A percentile compares a stretch with the other conserved stretches of the same genome.
phyloP scores from a whole-genome alignment of 2,329 filamentous ascomycete genomes.

The Aspergillus melleus region DNA sequence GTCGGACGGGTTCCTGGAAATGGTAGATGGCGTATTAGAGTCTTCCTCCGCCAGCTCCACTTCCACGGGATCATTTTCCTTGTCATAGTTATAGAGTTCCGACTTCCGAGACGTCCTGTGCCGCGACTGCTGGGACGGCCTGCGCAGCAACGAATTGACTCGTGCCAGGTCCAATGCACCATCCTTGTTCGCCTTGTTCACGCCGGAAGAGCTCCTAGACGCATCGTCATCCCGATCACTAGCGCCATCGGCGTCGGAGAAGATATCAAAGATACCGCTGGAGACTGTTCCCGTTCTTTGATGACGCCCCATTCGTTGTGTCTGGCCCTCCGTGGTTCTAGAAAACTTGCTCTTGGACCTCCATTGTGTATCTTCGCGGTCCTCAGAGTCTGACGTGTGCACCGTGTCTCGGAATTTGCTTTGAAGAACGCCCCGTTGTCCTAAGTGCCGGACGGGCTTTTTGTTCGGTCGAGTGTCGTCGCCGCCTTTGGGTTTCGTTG shows the following conservation, averaged over 20 bases:
- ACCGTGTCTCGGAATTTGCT: background rate
- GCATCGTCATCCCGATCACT: slow-evolving; percentile 17
- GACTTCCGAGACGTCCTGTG: slow-evolving; percentile 25
- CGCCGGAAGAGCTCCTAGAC: slow-evolving; percentile 7
- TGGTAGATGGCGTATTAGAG: slow-evolving; percentile 12
- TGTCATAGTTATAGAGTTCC: slow-evolving; percentile 33
- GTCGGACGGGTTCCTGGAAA: slow-evolving; percentile 20
- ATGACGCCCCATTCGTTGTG: slow-evolving; percentile 12
- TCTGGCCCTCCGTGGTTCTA: slow-evolving; percentile 10
- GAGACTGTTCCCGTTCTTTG: slow-evolving; percentile 22
- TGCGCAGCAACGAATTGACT: slow-evolving; percentile 37
- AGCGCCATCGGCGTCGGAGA: slow-evolving; percentile 27
- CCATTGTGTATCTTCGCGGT: slow-evolving; percentile 12
- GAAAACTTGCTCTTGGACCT: slow-evolving; percentile 6
- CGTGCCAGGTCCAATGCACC: slow-evolving; percentile 31
- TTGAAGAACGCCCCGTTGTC: background rate
- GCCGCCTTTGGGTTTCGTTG: slow-evolving; percentile 20
- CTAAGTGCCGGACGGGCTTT: background rate
- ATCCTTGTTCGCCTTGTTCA: slow-evolving; percentile 20
- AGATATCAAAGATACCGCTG: slow-evolving; percentile 29
- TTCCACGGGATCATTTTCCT: slow-evolving; percentile 36
- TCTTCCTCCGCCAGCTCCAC: slow-evolving; percentile 19
- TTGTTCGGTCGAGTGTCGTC: background rate
- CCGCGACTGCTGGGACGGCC: slow-evolving; percentile 24
- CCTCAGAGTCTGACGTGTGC: slow-evolving; percentile 1